Conservation (phyloP, 305 asterid species). For the Coffea humblotiana region DNA sequence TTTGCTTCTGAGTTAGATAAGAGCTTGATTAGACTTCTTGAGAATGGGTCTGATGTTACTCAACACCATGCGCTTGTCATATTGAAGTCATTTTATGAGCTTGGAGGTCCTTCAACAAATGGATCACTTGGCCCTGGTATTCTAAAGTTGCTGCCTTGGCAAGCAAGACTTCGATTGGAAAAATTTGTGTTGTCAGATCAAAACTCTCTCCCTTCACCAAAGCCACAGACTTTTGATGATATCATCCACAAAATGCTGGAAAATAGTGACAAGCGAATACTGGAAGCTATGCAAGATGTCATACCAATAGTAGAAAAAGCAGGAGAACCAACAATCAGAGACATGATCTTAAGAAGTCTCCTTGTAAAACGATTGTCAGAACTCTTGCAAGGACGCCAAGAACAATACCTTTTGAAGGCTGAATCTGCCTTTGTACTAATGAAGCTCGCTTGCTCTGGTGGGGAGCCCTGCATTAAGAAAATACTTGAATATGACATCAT, state of each 20-base stretch:
- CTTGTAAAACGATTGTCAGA: conserved; percentile 29
- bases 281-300: conserved; percentile 36
- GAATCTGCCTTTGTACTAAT: conserved; percentile 27
- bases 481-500: conserved; percentile 22
- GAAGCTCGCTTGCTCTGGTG: conserved; percentile 41
- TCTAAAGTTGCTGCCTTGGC: conserved; percentile 33
- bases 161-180: conserved; percentile 34
- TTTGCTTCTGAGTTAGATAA: conserved; percentile 25
- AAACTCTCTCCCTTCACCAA: conserved; percentile 24
- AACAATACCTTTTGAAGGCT: conserved; percentile 21
- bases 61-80: conserved; percentile 29
- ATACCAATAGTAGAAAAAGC: conserved; percentile 33
- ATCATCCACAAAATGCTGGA: conserved; percentile 20
- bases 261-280: conserved; percentile 18
- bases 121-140: conserved; percentile 21
- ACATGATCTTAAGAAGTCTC: conserved; percentile 30
- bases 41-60: conserved; percentile 27
- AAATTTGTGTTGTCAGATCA: conserved; percentile 27
- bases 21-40: conserved; percentile 32
- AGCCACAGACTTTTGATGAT: conserved; percentile 30
- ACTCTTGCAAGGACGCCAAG: conserved; percentile 22
- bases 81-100: conserved; percentile 29
- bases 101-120: conserved; percentile 27
- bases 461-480: conserved; percentile 29
- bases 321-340: conserved; percentile 19